Conservation (phyloP, 192 early-diverging fungal genomes). For the Phycomyces nitens region DNA sequence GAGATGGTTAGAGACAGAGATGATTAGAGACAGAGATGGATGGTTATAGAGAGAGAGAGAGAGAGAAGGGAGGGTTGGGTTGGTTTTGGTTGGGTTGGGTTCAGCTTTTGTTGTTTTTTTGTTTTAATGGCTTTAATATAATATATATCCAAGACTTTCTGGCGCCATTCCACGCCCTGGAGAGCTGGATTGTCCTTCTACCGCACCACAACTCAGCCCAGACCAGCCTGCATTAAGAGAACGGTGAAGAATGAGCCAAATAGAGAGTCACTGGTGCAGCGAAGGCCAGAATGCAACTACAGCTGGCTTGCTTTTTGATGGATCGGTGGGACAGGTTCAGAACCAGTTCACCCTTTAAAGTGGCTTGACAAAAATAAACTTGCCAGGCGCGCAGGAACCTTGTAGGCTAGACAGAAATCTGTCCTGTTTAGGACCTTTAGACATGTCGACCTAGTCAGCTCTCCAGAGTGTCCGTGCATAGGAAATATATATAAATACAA, state of each 20-base stretch:
- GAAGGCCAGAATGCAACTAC: not conserved
- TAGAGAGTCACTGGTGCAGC: not conserved
- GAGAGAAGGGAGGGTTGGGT: too few species aligned
- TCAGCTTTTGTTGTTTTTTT: not conserved
- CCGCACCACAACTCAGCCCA: not conserved
- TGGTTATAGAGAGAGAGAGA: too few species aligned
- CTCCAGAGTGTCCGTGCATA: conserved; percentile 1
- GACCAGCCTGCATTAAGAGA: too few species aligned
- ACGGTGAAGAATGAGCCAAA: too few species aligned
- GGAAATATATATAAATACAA: conserved; percentile 3
- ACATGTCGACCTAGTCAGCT: not conserved
- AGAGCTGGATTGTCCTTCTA: not conserved
- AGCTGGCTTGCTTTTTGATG: not conserved
- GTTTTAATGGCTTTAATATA: not conserved
- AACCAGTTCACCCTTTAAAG: not conserved
- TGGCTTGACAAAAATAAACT: not conserved
- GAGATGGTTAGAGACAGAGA: too few species aligned
- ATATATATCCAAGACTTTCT: too few species aligned
- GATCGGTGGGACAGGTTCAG: conserved; percentile 1
- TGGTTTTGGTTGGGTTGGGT: too few species aligned
- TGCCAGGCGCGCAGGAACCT: not conserved
- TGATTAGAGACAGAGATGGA: too few species aligned
- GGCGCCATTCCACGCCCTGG: not conserved
- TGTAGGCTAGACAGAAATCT: not conserved
- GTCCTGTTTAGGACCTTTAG: not conserved